Evolutionary conservation across 2,329 filamentous ascomycete genomes (phyloP), one percentile per base, ranked within the genome.

Genomic region (Microsporum ferrugineum): DNA sequence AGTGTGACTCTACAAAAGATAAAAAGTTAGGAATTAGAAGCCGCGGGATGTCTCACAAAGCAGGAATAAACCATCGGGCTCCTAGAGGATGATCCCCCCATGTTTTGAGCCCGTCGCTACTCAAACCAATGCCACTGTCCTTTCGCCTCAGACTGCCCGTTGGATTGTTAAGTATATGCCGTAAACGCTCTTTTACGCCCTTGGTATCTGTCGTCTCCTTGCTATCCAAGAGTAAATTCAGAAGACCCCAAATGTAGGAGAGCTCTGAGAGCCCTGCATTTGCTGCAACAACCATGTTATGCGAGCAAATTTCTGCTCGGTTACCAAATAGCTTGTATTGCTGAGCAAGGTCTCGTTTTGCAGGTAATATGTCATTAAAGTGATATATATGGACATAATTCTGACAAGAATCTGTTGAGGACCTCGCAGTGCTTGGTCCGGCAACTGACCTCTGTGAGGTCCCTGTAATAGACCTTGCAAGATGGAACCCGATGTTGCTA

Each of bases 321-420:
- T 91, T 85, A 2, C 91, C 91, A 71, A 94, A 91, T 12, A 96
- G 88, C 29, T 82, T 82, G 73, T 97, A 99, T 65, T 88, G 83
- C 61, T 84, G 78, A 1, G 91, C 94, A 63, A 96, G 81, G 60
- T 84, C 80, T 62, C 81, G 81, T 71, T 91, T 94, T 2, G 89
- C 88, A 0, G 91, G 91, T n/a, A 96, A 75, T 10, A 90, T 72
- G 56, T 82, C 77, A 7, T 83, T 82, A 31, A 95, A 71, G 64
- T 89, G 81, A 68, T 91, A 81, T 43, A 96, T 84, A 1, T 84
- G 84, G 23, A 97, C 76, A 27, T 88, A 78, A 64, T 91, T 91
- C 66, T 86, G 88, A 1, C 79, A 74, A 59, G 77, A 73, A 2
- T 73, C 71, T 17, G 72, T 76, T 23, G 66, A 65, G 34, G 71